A percentile compares a stretch with the other conserved stretches of the same genome.
Evolutionary conservation across 106 monocot genomes (phyloP).

Genomic region (Dendrobium catenatum): DNA sequence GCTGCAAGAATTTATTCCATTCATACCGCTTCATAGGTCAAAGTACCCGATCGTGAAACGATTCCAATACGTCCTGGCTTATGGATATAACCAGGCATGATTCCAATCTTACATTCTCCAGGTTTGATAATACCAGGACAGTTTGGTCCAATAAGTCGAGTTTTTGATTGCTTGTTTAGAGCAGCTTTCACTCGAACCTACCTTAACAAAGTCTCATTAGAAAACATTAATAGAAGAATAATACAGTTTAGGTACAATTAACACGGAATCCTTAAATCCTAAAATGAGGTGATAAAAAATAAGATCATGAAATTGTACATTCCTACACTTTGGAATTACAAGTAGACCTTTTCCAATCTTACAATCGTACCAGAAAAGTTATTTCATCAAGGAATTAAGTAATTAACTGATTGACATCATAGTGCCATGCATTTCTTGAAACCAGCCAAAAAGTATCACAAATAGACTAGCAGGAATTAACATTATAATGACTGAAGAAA

Average conservation of each 20-base stretch:
- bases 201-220: constrained; percentile 7
- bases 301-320: too few species aligned
- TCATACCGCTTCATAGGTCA: constrained; percentile 97
- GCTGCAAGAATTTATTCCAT: neutral
- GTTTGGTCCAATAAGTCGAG: constrained; percentile 92
- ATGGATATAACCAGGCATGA: constrained; percentile 99
- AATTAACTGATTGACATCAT: too few species aligned
- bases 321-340: too few species aligned
- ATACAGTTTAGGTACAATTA: neutral
- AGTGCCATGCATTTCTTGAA: too few species aligned
- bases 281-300: neutral
- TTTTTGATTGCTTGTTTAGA: constrained; percentile 93
- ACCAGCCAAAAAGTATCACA: neutral
- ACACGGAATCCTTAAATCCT: neutral
- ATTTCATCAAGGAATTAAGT: too few species aligned
- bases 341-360: too few species aligned
- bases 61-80: constrained; percentile 95
- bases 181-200: constrained; percentile 97
- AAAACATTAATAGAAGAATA: neutral
- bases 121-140: constrained; percentile 99
- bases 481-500: neutral
- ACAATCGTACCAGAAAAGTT: too few species aligned
- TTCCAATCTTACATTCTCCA: constrained; percentile 99
- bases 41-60: constrained; percentile 95
- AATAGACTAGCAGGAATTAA: neutral